Evolutionary conservation across 1,284 basidiomycete species (phyloP).

Genomic region (Neotropicomus parvogracilis): DNA sequence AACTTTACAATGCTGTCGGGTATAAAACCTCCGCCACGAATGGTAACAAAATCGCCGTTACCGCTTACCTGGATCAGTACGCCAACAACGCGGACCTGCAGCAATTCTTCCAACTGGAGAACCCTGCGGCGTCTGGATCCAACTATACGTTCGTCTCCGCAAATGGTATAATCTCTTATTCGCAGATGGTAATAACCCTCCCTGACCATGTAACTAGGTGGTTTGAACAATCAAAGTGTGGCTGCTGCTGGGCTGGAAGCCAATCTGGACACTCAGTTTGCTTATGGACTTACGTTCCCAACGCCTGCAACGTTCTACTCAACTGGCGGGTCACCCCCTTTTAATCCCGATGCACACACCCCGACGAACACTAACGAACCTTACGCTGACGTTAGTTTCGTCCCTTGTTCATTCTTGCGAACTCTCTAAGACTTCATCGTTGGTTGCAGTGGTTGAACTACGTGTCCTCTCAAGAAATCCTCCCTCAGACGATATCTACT

Average conservation of each 20-base stretch:
- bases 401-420: background rate
- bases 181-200: background rate
- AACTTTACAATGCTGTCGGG: constrained; percentile 43
- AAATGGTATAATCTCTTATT: constrained; percentile 36
- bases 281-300: constrained; percentile 54
- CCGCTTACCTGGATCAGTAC: constrained; percentile 53
- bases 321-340: constrained; percentile 59
- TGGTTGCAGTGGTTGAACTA: constrained; percentile 57
- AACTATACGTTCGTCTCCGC: constrained; percentile 42
- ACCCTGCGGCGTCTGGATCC: constrained; percentile 26
- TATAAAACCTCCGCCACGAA: constrained; percentile 36
- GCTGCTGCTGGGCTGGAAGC: constrained; percentile 62
- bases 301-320: constrained; percentile 55
- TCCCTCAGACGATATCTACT: constrained; percentile 27
- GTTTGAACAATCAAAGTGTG: constrained; percentile 57
- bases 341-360: constrained; percentile 43
- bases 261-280: constrained; percentile 68
- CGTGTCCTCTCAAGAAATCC: constrained; percentile 38
- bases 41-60: constrained; percentile 52
- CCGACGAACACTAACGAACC: constrained; percentile 60
- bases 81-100: constrained; percentile 56
- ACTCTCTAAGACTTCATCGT: constrained; percentile 4
- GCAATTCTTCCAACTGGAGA: constrained; percentile 35
- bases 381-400: constrained; percentile 44
- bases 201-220: constrained; percentile 35